Base-by-base conservation (phyloP, 257 asterid species). In the Rubia yunnanensis region DNA sequence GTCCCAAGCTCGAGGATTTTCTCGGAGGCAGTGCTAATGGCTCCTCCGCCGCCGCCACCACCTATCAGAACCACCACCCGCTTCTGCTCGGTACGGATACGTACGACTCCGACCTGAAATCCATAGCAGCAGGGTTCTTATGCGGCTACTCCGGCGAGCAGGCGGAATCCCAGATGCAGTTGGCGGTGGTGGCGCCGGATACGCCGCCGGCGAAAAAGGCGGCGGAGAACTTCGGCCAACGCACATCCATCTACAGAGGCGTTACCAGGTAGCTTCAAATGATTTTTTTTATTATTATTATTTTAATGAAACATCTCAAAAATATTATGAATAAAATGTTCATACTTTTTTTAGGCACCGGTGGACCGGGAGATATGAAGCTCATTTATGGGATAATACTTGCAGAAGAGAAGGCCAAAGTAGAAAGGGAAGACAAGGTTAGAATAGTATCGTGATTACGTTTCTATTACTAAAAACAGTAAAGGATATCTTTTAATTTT, bases 381-480 rank as follows among this genome's bases (percentile, higher is more conserved):
- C 95, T 68, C 97, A 89, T 71, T 50, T 91, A 62, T 91, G 97
- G 97, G 97, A 91, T 49, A 91, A 88, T 60, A 85, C 86, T 76
- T 88, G 97, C 83, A 77, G 95, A 74, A 84, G 95, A 73, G 89
- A 91, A 86, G 98, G 98, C 60, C 98, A 91, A 79, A 91, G 91
- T 66, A 80, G 97, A 70, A 91, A 91, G 84, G 97, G 97, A 74
- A 88, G 96, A 63, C 97, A 90, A 90, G 97, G 96, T 87, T 13
- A 44, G 80, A 71, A 24, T 23, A 44, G 0, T 35, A 20, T 1
- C n/a, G n/a, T 66, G 27, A 64, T 26, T 76, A 82, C 85, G 78
- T 70, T 79, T 70, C 50, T 22, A 4, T 44, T 44, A 44, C 52
- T 44, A 44, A 44, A 44, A 44, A 44, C 52, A 44, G 52, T 4